Evolutionary conservation across 2,329 filamentous ascomycete genomes (phyloP), one percentile per base, ranked within the genome.

Genomic region (Trichoderma sp.): DNA sequence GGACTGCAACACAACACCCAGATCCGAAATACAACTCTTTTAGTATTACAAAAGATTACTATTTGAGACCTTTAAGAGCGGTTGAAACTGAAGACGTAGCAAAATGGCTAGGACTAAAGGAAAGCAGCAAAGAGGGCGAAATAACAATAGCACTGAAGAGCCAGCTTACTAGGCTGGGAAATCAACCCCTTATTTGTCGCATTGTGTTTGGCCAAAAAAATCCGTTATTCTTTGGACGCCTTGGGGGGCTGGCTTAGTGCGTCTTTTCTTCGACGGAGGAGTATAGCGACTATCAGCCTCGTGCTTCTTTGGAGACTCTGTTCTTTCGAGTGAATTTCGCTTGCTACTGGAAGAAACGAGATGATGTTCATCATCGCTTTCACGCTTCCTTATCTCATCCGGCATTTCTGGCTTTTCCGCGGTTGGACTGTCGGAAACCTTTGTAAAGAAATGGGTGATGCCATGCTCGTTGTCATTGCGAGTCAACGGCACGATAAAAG

Each of bases 401-500:
- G 21, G 7, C 51, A 3, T n/a, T 39, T 39, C n/a, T 32, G 18
- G 13, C 18, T 65, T 32, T 7, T 30, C 26, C 21, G 10, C 18
- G 24, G 6, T 4, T 43, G 34, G 8, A 3, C 8, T 5, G 13
- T 66, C 28, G 21, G 28, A 39, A 30, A 6, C 83, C 52, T 88
- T 91, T 8, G 85, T 85, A 76, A 98, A 98, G 83, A 97, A 97
- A 75, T 97, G 97, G 56, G 91, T 92, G 78, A 98, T 98, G 73
- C 96, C 97, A 60, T 86, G 89, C 81, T 96, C 97, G 79, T 97
- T 97, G 75, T 94, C 91, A 72, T 88, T 90, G 79, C 92, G 96
- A 74, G 92, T 86, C 39, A 97, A 81, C 0, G 95, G 95, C 1
- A 97, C 83, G 55, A 97, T 86, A 75, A 97, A 97, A 0, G 85